These are phyloP conservation scores for Cadophora malorum DNA, from an alignment of 2,329 filamentous ascomycete species.

Conservation along the genomic window DNA sequence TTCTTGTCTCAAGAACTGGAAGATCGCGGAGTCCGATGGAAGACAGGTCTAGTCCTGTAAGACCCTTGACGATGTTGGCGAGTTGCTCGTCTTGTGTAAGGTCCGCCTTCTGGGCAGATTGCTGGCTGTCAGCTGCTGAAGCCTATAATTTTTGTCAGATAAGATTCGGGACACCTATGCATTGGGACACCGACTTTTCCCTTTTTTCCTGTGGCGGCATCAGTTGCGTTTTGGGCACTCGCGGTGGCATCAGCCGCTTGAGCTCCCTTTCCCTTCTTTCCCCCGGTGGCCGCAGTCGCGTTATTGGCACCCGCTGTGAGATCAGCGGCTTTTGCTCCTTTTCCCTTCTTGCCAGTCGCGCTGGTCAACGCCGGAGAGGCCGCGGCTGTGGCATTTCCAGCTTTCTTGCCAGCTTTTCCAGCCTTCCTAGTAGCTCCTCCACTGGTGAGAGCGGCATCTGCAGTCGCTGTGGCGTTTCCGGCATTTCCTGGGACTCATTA, in stretches of 20 bases:
- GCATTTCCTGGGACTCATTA: not conserved
- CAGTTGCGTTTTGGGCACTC: slow-evolving; percentile 22
- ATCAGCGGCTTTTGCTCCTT: slow-evolving; percentile 21
- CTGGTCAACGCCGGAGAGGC: slow-evolving; percentile 21
- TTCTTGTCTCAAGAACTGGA: slow-evolving; percentile 32
- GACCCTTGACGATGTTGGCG: slow-evolving; percentile 29
- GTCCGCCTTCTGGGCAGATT: slow-evolving; percentile 17
- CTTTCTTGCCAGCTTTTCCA: slow-evolving; percentile 9
- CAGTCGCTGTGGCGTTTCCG: not conserved
- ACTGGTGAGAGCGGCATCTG: not conserved
- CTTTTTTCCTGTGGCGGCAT: slow-evolving; percentile 25
- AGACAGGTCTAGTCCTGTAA: slow-evolving; percentile 36
- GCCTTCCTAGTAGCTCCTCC: slow-evolving; percentile 2
- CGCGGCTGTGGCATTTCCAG: slow-evolving; percentile 25
- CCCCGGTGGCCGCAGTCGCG: not conserved
- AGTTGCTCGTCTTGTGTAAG: slow-evolving; percentile 19
- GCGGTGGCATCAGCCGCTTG: slow-evolving; percentile 20
- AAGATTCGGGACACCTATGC: not conserved
- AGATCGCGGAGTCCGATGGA: slow-evolving; percentile 31
- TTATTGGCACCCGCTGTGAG: not conserved
- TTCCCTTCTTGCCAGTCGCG: slow-evolving; percentile 32
- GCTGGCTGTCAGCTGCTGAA: not conserved
- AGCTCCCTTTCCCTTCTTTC: not conserved
- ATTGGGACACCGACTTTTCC: slow-evolving; percentile 20
- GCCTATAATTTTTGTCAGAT: not conserved